Base-by-base conservation (phyloP, 148 eudicot species). In the Polygonum aviculare region DNA sequence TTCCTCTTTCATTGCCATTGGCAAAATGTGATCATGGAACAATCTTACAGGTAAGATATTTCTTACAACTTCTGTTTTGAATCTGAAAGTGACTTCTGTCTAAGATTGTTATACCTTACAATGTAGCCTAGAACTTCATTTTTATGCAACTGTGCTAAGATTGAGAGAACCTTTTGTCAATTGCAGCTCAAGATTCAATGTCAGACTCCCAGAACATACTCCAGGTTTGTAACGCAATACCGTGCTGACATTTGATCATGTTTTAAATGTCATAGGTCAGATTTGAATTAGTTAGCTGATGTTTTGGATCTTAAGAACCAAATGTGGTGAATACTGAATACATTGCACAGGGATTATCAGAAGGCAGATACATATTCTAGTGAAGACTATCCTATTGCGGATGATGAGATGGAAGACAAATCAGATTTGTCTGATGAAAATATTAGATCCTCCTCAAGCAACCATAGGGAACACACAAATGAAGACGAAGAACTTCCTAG, bases 171-270 rank as follows among this genome's bases (percentile, higher is more conserved):
- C 38, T 8, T 60, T 67, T 67, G 38, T 48, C 74, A 39, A 51
- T 81, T 82, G 77, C 85, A 91, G 96, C 81, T 89, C 79, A 87
- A 84, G 80, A 80, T 91, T 80, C 89, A 87, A 79, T 91, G 96
- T 76, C 81, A 89, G 44, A 87, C 87, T 69, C 91, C 89, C 36
- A 84, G 81, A 85, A 57, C 82, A 67, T 86, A 84, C 74, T 26
- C 67, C 78, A 87, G 95, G 95, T 90, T 60, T 59, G 84, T 63
- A 35, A 63, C 45, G 33, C 26, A 39, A n/a, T 72, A 19, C 16
- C 19, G 51, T 44, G 6, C 4, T 41, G 49, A 38, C 35, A 33
- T 65, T 65, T 65, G 15, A 35, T 36, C 71, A 18, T 26, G 15
- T 4, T 33, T 12, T 11, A 59, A 59, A 18, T 18, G 67, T 59